phyloP scores from a whole-genome alignment of 2,329 filamentous ascomycete genomes.

The Lasiodiplodia theobromae region DNA sequence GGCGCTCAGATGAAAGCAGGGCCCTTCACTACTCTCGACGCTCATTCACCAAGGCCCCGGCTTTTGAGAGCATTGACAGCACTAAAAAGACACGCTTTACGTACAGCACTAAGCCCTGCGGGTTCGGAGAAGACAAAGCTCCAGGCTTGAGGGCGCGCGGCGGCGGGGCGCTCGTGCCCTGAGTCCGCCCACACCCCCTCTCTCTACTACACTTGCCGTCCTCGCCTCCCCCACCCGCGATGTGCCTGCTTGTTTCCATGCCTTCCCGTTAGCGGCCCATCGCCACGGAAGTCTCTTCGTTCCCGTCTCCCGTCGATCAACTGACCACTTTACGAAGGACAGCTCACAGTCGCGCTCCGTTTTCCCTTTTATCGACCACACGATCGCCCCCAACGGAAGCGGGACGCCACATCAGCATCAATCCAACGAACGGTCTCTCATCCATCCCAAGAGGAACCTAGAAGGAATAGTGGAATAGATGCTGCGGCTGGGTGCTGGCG shows the following conservation, averaged over 20 bases:
- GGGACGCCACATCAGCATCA: not conserved
- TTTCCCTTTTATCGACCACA: not conserved
- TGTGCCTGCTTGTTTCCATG: not conserved
- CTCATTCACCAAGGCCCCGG: not conserved
- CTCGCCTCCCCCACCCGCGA: not conserved
- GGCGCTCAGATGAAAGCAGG: not conserved
- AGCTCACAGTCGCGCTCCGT: not conserved
- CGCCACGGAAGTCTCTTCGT: not conserved
- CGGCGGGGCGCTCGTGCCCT: not conserved
- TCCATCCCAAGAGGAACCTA: not conserved
- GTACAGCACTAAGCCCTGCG: not conserved
- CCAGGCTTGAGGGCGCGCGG: not conserved
- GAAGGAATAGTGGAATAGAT: not conserved
- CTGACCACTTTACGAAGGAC: not conserved
- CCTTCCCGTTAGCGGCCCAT: not conserved
- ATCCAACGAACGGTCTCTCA: not conserved
- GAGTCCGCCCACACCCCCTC: not conserved
- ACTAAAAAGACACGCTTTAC: not conserved
- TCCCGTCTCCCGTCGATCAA: not conserved
- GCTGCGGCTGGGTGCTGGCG: not conserved
- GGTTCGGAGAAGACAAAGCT: not conserved
- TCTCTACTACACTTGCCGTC: not conserved
- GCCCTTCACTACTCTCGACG: not conserved
- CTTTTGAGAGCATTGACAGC: not conserved
- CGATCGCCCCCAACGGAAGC: not conserved